phyloP scores from a whole-genome alignment of 2,329 filamentous ascomycete genomes.

The Clarireedia hainanense region DNA sequence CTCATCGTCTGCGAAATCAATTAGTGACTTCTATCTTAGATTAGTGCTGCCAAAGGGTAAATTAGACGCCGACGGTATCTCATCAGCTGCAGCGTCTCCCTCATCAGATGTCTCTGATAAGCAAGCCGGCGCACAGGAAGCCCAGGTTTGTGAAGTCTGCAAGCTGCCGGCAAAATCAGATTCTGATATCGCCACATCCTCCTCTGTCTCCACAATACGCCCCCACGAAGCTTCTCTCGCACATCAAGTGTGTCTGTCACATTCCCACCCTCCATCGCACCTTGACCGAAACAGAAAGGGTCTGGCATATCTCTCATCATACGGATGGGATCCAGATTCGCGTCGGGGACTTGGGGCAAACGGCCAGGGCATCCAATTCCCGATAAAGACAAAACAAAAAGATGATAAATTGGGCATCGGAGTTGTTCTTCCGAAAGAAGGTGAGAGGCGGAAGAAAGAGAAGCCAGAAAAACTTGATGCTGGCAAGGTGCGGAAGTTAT shows the following conservation, averaged over 20 bases:
- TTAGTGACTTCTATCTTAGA: conserved; percentile 53
- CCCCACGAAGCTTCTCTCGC: conserved; percentile 55
- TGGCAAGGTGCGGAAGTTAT: conserved; percentile 58
- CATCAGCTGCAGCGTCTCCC: not conserved
- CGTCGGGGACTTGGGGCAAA: conserved; percentile 62
- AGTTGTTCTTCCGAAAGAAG: conserved; percentile 34
- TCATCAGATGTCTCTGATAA: not conserved
- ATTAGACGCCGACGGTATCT: not conserved
- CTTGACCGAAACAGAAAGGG: conserved; percentile 65
- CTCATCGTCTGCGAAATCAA: conserved; percentile 22
- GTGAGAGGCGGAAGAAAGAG: conserved; percentile 32
- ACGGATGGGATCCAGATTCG: conserved; percentile 70
- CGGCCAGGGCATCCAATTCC: conserved; percentile 64
- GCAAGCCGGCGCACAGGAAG: not conserved
- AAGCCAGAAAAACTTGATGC: conserved; percentile 52
- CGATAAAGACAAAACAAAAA: conserved; percentile 64
- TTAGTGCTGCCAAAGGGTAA: conserved; percentile 44
- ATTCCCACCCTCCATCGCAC: conserved; percentile 65
- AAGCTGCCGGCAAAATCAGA: conserved; percentile 38
- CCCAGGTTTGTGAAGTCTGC: conserved; percentile 47
- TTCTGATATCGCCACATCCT: not conserved
- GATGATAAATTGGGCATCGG: conserved; percentile 70
- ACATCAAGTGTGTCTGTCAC: conserved; percentile 62
- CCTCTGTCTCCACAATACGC: conserved; percentile 7
- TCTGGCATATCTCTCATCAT: conserved; percentile 53